Conservation (phyloP, 495 filamentous ascomycete species). For the Trichoderma parareesei region DNA sequence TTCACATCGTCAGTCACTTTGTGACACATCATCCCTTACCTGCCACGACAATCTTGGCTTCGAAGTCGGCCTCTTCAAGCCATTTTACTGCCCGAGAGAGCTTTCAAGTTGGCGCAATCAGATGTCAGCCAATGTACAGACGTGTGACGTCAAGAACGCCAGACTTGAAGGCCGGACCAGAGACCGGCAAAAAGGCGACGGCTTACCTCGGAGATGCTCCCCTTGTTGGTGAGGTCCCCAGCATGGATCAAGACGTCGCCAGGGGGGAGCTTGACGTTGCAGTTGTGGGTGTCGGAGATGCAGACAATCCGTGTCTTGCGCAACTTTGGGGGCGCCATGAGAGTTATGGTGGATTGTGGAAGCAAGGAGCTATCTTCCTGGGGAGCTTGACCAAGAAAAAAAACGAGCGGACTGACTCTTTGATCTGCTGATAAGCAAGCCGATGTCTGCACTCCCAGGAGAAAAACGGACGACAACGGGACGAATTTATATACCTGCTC, state of each 20-base stretch:
- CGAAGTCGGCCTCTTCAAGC: constrained; percentile 69
- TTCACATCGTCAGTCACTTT: constrained; percentile 35
- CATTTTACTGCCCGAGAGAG: constrained; percentile 56
- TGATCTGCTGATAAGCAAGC: no score
- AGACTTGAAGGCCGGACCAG: background rate
- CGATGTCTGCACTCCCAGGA: no score
- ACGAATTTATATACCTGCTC: background rate
- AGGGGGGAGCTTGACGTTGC: constrained; percentile 54
- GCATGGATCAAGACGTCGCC: constrained; percentile 90
- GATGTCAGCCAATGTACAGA: background rate
- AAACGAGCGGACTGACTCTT: no score
- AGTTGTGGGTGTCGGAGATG: constrained; percentile 87
- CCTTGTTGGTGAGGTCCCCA: constrained; percentile 79
- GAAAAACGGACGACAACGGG: background rate
- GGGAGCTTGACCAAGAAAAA: no score
- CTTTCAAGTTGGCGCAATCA: constrained; percentile 15
- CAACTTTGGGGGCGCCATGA: background rate
- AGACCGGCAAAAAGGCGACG: background rate
- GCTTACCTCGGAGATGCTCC: constrained; percentile 44
- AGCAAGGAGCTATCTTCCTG: background rate
- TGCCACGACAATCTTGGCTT: constrained; percentile 74
- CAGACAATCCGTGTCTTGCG: constrained; percentile 45
- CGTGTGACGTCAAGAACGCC: background rate
- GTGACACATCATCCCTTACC: constrained; percentile 41
- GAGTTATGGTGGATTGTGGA: background rate